Conservation (phyloP, 139 green algal genomes). For the Closterium sp. region DNA sequence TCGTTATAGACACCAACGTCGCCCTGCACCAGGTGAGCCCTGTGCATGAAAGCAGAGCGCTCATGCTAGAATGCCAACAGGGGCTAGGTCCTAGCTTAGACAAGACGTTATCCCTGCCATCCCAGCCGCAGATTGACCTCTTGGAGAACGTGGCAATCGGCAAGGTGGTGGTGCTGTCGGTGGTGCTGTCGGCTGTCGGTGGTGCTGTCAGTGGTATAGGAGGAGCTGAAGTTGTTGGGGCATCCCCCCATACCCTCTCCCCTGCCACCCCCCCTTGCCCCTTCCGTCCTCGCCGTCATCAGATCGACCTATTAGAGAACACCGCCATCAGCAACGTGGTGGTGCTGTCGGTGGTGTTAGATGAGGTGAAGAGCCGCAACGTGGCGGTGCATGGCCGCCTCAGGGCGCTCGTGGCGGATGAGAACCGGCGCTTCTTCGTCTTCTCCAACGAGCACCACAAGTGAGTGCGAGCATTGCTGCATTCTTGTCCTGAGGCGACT, state of each 20-base stretch:
- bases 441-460: conserved; percentile 95
- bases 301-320: conserved; percentile 95
- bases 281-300: conserved; percentile 13
- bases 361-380: conserved; percentile 77
- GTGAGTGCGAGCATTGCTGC: neutral
- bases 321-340: conserved; percentile 76
- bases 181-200: conserved; percentile 63
- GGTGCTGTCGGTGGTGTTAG: conserved; percentile 52
- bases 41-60: neutral
- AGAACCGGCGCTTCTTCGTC: conserved; percentile 83
- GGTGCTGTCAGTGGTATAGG: conserved; percentile 51
- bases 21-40: conserved; percentile 55
- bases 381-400: conserved; percentile 73
- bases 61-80: too few relatives aligned
- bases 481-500: neutral
- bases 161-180: conserved; percentile 69
- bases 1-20: conserved; percentile 95
- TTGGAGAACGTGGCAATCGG: conserved; percentile 81
- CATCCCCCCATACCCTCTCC: too few relatives aligned
- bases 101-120: neutral
- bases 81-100: too few relatives aligned
- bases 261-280: neutral
- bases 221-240: conserved; percentile 59
- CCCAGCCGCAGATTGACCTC: conserved; percentile 83
- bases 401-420: conserved; percentile 59